Percentiles rank a stretch among this genome's conserved stretches.
These are phyloP conservation scores for Curvularia spicifera DNA, from an alignment of 2,329 filamentous ascomycete species.

Conservation along the genomic window DNA sequence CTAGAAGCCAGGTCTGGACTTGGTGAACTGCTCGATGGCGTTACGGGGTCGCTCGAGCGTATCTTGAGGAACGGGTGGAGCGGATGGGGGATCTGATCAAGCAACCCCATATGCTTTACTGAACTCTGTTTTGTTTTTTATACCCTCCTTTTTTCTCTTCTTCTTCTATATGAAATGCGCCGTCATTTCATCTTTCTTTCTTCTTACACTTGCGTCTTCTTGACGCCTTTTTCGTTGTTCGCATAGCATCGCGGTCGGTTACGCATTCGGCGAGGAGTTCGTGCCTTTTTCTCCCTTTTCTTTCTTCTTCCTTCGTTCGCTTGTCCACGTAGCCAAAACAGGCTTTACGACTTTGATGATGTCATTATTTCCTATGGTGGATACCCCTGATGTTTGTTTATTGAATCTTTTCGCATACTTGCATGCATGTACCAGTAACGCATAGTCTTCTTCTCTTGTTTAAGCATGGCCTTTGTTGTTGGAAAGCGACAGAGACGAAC, in stretches of 20 bases:
- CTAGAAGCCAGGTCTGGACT: slow-evolving; percentile 15
- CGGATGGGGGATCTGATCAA: slow-evolving; percentile 37
- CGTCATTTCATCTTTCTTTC: neutral
- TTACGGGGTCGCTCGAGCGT: slow-evolving; percentile 38
- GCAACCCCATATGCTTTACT: neutral
- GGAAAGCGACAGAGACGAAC: neutral
- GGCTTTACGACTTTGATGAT: neutral
- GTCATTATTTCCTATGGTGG: neutral
- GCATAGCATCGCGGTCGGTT: neutral
- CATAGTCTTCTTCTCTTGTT: neutral
- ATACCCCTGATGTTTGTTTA: neutral
- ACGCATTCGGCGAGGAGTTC: neutral
- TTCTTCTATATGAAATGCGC: neutral
- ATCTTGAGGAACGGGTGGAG: slow-evolving; percentile 40
- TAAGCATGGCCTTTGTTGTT: too few species aligned
- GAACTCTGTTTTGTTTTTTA: neutral
- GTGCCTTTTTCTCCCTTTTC: neutral
- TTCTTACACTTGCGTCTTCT: neutral
- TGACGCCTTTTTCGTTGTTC: neutral
- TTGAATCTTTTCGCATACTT: neutral
- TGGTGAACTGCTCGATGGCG: slow-evolving; percentile 41
- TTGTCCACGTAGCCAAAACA: neutral
- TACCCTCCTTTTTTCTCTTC: neutral
- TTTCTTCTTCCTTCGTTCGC: neutral
- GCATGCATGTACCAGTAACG: neutral